These are phyloP conservation scores for Mycosarcoma maydis DNA, from an alignment of 1,284 basidiomycete genomes.

Conservation along the genomic window DNA sequence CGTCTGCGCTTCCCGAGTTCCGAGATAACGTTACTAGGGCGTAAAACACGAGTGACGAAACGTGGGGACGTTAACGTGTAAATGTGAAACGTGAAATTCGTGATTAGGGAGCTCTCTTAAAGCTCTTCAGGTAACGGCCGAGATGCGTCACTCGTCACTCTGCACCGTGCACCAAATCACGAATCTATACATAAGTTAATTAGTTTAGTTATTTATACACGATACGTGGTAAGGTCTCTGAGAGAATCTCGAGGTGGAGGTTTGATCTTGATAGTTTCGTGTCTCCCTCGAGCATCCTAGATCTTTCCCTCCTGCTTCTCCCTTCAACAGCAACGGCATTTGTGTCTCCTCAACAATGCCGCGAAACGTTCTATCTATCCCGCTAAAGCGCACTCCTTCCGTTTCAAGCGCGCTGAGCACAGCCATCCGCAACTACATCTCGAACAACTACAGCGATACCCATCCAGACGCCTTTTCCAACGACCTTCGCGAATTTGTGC, in stretches of 20 bases:
- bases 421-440: slow-evolving; percentile 77
- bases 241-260: slow-evolving; percentile 36
- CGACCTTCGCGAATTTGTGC: slow-evolving; percentile 79
- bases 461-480: slow-evolving; percentile 87
- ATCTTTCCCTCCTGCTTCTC: not conserved
- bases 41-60: too few species aligned
- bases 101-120: too few species aligned
- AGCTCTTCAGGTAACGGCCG: too few species aligned
- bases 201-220: too few species aligned
- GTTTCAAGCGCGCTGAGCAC: slow-evolving; percentile 38
- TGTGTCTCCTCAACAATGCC: slow-evolving; percentile 29
- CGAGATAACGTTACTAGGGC: too few species aligned
- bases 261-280: too few species aligned
- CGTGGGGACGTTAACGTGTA: too few species aligned
- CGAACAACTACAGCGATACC: slow-evolving; percentile 75
- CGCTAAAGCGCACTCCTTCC: slow-evolving; percentile 48
- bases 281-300: too few species aligned
- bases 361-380: slow-evolving; percentile 58
- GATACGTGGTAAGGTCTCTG: slow-evolving; percentile 3
- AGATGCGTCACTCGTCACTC: not conserved
- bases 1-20: slow-evolving; percentile 25
- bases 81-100: too few species aligned
- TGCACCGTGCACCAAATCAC: too few species aligned
- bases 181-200: too few species aligned
- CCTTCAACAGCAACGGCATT: not conserved